A percentile compares a stretch with the other conserved stretches of the same genome.
Evolutionary conservation across 257 asterid species (phyloP).

Genomic region (Nicotiana knightiana): DNA sequence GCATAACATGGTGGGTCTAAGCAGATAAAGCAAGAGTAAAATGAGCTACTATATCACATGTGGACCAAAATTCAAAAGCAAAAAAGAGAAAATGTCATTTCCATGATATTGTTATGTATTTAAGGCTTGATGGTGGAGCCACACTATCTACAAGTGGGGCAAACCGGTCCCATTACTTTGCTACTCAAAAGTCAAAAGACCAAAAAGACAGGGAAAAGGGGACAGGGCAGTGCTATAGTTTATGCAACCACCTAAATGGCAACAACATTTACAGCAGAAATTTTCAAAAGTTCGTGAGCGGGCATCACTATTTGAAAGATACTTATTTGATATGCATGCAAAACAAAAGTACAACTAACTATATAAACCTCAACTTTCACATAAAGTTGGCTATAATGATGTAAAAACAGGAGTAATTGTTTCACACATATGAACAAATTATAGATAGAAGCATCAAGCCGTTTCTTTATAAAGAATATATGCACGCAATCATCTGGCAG

Average conservation of each 20-base stretch:
- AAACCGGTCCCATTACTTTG: not conserved
- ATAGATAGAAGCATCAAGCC: not conserved
- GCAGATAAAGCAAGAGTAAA: not conserved
- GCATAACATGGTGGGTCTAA: not conserved
- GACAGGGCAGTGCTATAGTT: not conserved
- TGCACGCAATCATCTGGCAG: not conserved
- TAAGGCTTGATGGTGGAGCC: not conserved
- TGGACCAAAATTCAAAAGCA: constrained; percentile 4
- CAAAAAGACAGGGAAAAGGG: not conserved
- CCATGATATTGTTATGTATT: not conserved
- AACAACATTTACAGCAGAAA: not conserved
- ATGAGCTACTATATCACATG: not conserved
- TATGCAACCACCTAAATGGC: not conserved
- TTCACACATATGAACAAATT: not conserved
- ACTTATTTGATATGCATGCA: not conserved
- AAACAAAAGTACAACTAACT: not conserved
- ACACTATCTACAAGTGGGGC: not conserved
- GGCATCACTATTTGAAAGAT: not conserved
- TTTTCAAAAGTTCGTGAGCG: not conserved
- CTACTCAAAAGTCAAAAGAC: not conserved
- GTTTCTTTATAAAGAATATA: not conserved
- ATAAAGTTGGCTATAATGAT: not conserved
- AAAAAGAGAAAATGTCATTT: not conserved
- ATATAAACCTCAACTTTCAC: not conserved
- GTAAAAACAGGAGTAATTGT: not conserved